These are phyloP conservation scores for Cyclotella baltica DNA, from an alignment of 108 stramenopile species.

Conservation along the genomic window DNA sequence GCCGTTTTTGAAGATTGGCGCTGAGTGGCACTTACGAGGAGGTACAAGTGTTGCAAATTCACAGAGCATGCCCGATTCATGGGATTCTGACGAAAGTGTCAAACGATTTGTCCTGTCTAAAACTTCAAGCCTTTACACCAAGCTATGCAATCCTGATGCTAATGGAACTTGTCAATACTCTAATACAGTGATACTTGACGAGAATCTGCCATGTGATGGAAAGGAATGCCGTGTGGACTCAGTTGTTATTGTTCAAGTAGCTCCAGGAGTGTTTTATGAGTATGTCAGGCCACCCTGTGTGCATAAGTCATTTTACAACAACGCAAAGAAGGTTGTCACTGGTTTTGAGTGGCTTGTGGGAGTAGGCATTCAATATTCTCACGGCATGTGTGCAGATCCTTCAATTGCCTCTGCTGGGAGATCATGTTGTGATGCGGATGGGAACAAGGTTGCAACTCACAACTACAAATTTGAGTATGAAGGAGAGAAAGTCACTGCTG, in stretches of 20 bases:
- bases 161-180: slow-evolving; percentile 49
- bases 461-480: slow-evolving; percentile 50
- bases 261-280: slow-evolving; percentile 65
- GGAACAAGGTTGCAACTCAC: slow-evolving; percentile 14
- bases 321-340: slow-evolving; percentile 60
- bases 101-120: slow-evolving; percentile 45
- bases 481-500: slow-evolving; percentile 35
- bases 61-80: slow-evolving; percentile 17
- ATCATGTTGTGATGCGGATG: slow-evolving; percentile 41
- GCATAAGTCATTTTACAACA: slow-evolving; percentile 55
- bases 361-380: slow-evolving; percentile 23
- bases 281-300: slow-evolving; percentile 71
- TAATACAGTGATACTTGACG: slow-evolving; percentile 49
- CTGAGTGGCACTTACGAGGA: slow-evolving; percentile 49
- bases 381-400: slow-evolving; percentile 56
- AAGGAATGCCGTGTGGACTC: slow-evolving; percentile 68
- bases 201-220: slow-evolving; percentile 56
- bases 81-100: slow-evolving; percentile 46
- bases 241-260: slow-evolving; percentile 56
- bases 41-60: slow-evolving; percentile 29
- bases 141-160: slow-evolving; percentile 52
- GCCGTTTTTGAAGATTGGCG: slow-evolving; percentile 62
- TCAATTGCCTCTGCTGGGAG: slow-evolving; percentile 32
- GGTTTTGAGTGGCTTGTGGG: slow-evolving; percentile 12
- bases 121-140: slow-evolving; percentile 45